Percentiles rank a stretch among this genome's conserved stretches.
phyloP scores from a whole-genome alignment of 176 grass and related monocot genomes.

The Oryza coarctata region DNA sequence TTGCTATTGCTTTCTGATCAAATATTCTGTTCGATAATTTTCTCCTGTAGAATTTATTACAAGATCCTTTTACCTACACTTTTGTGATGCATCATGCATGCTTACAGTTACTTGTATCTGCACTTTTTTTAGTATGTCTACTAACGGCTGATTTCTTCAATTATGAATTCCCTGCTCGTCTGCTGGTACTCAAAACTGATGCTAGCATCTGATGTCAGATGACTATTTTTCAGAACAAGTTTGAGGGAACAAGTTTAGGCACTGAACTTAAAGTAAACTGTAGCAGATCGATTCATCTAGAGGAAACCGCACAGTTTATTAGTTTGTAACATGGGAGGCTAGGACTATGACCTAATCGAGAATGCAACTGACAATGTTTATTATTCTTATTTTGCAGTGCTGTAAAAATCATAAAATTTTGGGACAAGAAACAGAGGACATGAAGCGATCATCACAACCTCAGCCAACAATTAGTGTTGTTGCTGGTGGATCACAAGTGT shows the following conservation, averaged over 20 bases:
- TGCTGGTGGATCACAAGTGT: conserved; percentile 48
- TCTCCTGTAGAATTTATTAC: neutral
- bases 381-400: conserved; percentile 26
- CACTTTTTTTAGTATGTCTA: neutral
- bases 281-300: neutral
- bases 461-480: conserved; percentile 38
- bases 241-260: neutral
- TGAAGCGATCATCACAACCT: conserved; percentile 54
- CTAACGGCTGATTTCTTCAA: neutral
- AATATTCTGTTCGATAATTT: neutral
- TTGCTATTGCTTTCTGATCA: neutral
- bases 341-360: neutral
- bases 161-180: neutral
- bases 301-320: neutral
- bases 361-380: neutral
- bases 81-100: neutral
- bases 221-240: neutral
- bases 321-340: neutral
- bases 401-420: conserved; percentile 20
- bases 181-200: neutral
- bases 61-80: neutral
- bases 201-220: neutral
- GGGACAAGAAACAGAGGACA: conserved; percentile 22
- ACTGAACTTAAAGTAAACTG: neutral
- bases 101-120: neutral